A percentile compares a stretch with the other conserved stretches of the same genome.
Evolutionary conservation across 805 yeast genomes (phyloP).

Genomic region (Candida verbasci): DNA sequence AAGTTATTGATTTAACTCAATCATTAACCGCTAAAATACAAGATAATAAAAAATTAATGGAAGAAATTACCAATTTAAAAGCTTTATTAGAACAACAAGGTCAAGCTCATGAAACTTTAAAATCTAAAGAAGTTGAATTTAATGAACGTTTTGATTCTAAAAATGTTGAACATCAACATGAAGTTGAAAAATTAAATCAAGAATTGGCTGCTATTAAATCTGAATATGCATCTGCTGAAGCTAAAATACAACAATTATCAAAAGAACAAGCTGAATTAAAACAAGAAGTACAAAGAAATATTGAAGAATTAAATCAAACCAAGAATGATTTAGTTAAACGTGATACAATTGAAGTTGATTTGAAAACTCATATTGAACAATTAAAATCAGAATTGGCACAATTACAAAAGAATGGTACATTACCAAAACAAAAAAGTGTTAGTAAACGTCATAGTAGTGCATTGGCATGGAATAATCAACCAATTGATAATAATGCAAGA

Average conservation of each 20-base stretch:
- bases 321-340: slow-evolving; percentile 55
- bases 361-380: slow-evolving; percentile 57
- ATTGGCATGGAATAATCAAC: slow-evolving; percentile 28
- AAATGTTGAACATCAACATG: slow-evolving; percentile 44
- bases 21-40: slow-evolving; percentile 71
- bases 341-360: slow-evolving; percentile 61
- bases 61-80: slow-evolving; percentile 50
- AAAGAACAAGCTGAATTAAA: slow-evolving; percentile 59
- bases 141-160: slow-evolving; percentile 42
- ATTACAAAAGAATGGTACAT: slow-evolving; percentile 22
- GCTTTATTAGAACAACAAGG: slow-evolving; percentile 49
- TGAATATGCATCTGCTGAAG: slow-evolving; percentile 54
- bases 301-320: slow-evolving; percentile 59
- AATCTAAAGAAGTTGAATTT: slow-evolving; percentile 52
- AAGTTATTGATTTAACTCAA: slow-evolving; percentile 94
- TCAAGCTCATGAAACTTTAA: slow-evolving; percentile 48
- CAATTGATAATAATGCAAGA: slow-evolving; percentile 41
- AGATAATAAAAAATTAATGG: slow-evolving; percentile 71
- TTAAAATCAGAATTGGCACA: slow-evolving; percentile 48
- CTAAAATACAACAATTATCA: slow-evolving; percentile 56
- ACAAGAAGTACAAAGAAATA: slow-evolving; percentile 56
- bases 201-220: slow-evolving; percentile 52
- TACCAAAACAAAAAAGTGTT: slow-evolving; percentile 27
- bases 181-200: slow-evolving; percentile 46
- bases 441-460: slow-evolving; percentile 42